phyloP scores from a whole-genome alignment of 2,329 filamentous ascomycete species.

The Fusarium xylarioides region DNA sequence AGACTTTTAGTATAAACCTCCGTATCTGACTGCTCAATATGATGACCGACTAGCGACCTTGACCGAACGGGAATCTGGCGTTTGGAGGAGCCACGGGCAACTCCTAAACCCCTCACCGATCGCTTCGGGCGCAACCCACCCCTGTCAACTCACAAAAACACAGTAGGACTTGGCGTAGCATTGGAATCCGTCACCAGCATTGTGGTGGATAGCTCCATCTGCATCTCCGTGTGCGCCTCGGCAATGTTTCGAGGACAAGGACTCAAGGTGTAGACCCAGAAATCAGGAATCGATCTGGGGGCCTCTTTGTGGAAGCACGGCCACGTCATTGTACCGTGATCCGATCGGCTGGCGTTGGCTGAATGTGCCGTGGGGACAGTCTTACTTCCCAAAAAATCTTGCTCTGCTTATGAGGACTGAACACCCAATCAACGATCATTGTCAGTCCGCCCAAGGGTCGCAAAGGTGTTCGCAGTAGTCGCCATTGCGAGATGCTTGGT shows the following conservation, averaged over 20 bases:
- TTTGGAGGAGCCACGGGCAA: slow-evolving; percentile 25
- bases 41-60: slow-evolving; percentile 20
- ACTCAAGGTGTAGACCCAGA: slow-evolving; percentile 27
- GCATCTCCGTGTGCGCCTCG: slow-evolving; percentile 24
- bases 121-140: slow-evolving; percentile 36
- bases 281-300: slow-evolving; percentile 38
- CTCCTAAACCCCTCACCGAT: slow-evolving; percentile 38
- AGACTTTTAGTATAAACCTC: too few relatives aligned
- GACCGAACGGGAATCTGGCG: slow-evolving; percentile 32
- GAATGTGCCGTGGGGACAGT: slow-evolving; percentile 22
- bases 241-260: slow-evolving; percentile 28
- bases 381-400: slow-evolving; percentile 30
- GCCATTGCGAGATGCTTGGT: slow-evolving; percentile 15
- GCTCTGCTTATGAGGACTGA: slow-evolving; percentile 13
- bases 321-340: slow-evolving; percentile 43
- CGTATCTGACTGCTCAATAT: slow-evolving; percentile 31
- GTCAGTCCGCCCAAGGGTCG: background rate
- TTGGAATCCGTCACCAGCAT: slow-evolving; percentile 30
- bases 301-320: slow-evolving; percentile 24
- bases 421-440: slow-evolving; percentile 10
- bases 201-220: slow-evolving; percentile 8
- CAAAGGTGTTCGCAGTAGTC: slow-evolving; percentile 1
- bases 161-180: slow-evolving; percentile 16
- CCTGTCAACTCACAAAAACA: slow-evolving; percentile 19
- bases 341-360: slow-evolving; percentile 39